Evolutionary conservation across 2,329 filamentous ascomycete species (phyloP).

Genomic region (Trichoderma koningii): DNA sequence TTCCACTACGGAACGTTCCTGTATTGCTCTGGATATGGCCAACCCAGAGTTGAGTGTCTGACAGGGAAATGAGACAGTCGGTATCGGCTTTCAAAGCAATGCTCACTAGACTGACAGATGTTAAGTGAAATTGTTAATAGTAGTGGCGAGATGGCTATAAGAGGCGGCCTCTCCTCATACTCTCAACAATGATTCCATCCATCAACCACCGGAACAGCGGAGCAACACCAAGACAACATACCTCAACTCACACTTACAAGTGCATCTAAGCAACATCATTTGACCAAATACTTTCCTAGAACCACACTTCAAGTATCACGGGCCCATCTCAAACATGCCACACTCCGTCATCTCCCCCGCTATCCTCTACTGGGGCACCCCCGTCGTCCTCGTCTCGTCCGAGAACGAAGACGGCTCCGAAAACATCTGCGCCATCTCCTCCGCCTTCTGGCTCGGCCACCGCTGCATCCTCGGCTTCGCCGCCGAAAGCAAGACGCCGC

Average conservation of each 20-base stretch:
- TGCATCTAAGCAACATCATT: neutral
- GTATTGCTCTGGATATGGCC: slow-evolving; percentile 7
- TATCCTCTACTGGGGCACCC: slow-evolving; percentile 47
- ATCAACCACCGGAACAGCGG: neutral
- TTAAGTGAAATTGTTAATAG: neutral
- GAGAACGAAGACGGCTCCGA: slow-evolving; percentile 45
- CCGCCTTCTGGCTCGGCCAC: slow-evolving; percentile 48
- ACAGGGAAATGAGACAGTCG: neutral
- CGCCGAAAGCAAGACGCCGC: slow-evolving; percentile 41
- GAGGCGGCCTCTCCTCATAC: neutral
- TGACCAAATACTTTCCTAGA: slow-evolving; percentile 37
- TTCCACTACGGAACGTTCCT: neutral
- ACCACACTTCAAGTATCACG: too few relatives aligned
- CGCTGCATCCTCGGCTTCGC: slow-evolving; percentile 47
- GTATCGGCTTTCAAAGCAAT: neutral
- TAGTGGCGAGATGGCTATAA: neutral
- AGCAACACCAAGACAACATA: neutral
- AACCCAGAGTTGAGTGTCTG: neutral
- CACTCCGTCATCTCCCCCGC: slow-evolving; percentile 40
- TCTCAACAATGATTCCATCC: neutral
- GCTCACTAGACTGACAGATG: neutral
- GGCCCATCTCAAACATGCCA: neutral
- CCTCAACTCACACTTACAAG: neutral
- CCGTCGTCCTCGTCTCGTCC: slow-evolving; percentile 44
- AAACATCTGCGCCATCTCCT: slow-evolving; percentile 49